Evolutionary conservation across 2,329 filamentous ascomycete genomes (phyloP), one percentile per base, ranked within the genome.

Genomic region (Talaromyces funiculosus): DNA sequence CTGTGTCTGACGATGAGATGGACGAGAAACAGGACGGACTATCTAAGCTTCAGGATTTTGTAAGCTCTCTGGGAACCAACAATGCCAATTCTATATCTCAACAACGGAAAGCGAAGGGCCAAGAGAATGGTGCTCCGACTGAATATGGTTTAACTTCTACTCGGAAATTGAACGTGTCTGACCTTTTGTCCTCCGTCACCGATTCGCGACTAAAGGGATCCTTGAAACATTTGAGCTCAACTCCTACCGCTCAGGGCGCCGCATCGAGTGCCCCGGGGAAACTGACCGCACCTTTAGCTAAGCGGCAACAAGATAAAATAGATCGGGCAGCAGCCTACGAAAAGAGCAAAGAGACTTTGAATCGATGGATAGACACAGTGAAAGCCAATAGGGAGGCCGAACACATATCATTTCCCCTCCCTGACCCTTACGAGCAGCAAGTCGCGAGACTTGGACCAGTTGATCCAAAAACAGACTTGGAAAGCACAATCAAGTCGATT

Each of bases 311-410:
- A 73, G 92, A 92, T 71, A 86, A 87, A 54, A 77, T 97, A 16
- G 88, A 96, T 69, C 90, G 94, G 56, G 80, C 81, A 57, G 91
- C 86, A 24, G 94, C 94, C 2, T 95, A 92, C 67, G 86, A 92
- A 37, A 92, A 96, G 79, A 92, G 91, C 55, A 96, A 95, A 69
- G 88, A 97, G 74, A 93, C 92, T 0, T 80, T 99, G 26, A 86
- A 90, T 64, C 86, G 91, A 67, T 99, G 94, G 94, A 88, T 88
- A 33, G 93, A 97, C 63, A 97, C 94, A 0, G 92, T 99, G 69
- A 96, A 97, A 77, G 86, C 90, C 33, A 97, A 97, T 74, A 88
- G 94, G 62, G 84, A 91, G 67, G 92, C 93, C 1, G 94, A 97
- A 64, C 91, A 96, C 73, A 80, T 99, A 12, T 82, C 87, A 20